Evolutionary conservation across 1,284 basidiomycete genomes (phyloP), one percentile per base, ranked within the genome.

Genomic region (Trametes versicolor): DNA sequence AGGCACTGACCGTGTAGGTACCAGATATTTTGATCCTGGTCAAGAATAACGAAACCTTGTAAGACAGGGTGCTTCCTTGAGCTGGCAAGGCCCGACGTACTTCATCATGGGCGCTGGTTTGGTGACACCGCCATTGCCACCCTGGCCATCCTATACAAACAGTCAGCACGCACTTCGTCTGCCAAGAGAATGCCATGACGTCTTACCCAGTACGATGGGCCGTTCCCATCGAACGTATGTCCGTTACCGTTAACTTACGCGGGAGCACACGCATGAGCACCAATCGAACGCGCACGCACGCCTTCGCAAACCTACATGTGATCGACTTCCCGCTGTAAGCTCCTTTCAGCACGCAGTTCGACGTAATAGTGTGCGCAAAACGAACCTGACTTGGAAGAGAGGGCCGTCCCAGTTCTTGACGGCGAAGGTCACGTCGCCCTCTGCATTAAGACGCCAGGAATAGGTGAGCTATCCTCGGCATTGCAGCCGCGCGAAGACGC

Each of bases 11-110:
- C 27, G 74, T 72, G 69, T 80, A 87, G 12, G 79, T 80, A 1
- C 85, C 86, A 36, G 85, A 87, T 2, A 85, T 85, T 69, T 82
- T 81, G 64, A 87, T 86, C 73, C 85, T 86, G 58, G 6, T 55
- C 21, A 39, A 43, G 37, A 63, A 27, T 48, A 63, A 41, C 37
- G n/a, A 17, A 58, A 47, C 53, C 23, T 29, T 57, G 52, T 65
- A 27, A 58, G 65, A 43, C 41, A n/a, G 0, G 15, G 39, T 25
- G 29, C 41, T 29, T 19, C 27, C 10, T 43, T 51, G 45, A 41
- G 32, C 45, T 41, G 41, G 62, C 27, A 52, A 25, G 27, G 13
- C 27, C 19, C n/a, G 7, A 63, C 71, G 47, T 57, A 75, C 78
- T 79, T 80, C 75, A 75, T 75, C 72, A 78, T 75, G 7, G 73